Evolutionary conservation across 2,329 filamentous ascomycete species (phyloP).

Genomic region (Fusarium xylarioides): DNA sequence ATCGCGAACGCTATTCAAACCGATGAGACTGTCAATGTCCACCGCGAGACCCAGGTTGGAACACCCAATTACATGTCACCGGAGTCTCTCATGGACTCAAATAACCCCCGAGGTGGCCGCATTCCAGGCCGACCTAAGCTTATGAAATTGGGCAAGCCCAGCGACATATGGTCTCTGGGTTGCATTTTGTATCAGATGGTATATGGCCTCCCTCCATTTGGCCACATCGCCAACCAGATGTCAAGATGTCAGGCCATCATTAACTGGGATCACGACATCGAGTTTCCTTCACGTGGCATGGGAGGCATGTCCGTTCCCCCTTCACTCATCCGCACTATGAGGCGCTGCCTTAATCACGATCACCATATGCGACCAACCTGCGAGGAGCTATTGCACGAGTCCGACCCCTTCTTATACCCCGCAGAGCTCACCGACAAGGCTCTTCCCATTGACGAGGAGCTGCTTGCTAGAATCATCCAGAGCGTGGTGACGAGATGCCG

Average conservation of each 20-base stretch:
- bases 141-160: conserved; percentile 95
- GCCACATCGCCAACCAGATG: conserved; percentile 88
- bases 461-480: conserved; percentile 69
- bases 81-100: conserved; percentile 89
- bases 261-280: conserved; percentile 77
- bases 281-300: conserved; percentile 75
- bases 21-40: conserved; percentile 96
- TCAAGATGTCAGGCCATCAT: conserved; percentile 87
- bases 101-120: conserved; percentile 64
- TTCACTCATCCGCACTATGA: conserved; percentile 68
- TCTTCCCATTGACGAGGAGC: conserved; percentile 69
- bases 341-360: conserved; percentile 69
- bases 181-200: conserved; percentile 99
- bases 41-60: conserved; percentile 93
- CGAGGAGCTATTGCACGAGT: conserved; percentile 65
- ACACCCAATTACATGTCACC: conserved; percentile 99
- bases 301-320: conserved; percentile 70
- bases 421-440: conserved; percentile 63
- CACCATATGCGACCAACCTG: conserved; percentile 70
- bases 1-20: conserved; percentile 97
- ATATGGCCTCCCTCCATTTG: conserved; percentile 95
- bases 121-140: conserved; percentile 68
- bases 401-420: conserved; percentile 72
- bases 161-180: conserved; percentile 94
- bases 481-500: conserved; percentile 68